Base-by-base conservation (phyloP, 1,284 basidiomycete genomes). In the Ustilago curta region DNA sequence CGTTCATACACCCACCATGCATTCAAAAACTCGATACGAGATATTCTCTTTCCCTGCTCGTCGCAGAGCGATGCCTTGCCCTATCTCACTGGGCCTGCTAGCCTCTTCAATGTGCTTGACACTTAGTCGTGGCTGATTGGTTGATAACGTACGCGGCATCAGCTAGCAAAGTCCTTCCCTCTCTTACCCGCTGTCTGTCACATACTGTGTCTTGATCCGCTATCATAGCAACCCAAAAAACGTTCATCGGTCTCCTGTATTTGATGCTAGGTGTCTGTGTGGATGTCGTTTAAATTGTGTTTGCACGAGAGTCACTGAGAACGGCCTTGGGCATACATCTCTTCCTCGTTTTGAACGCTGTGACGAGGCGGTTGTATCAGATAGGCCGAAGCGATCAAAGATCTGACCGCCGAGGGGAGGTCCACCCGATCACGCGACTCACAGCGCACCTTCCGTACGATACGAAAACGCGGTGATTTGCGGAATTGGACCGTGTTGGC, bases 11-110 rank as follows among this genome's bases (percentile, higher is more conserved):
- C 18, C n/a, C 48, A 55, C 39, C 59, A 62, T 57, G 62, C 68
- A 70, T 65, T 31, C 57, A 60, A 65, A 70, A 70, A 70, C 68
- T 65, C 62, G 25, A 45, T 44, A 45, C 31, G 62, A 61, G 68
- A 65, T 32, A 21, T 51, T 9, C 43, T 58, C 45, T 58, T 53
- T 14, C 45, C 23, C 48, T 60, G 64, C 53, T 59, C 42, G 48
- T 47, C 56, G 51, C 19, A 19, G n/a, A 51, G 63, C 57, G 63
- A 59, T n/a, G 44, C 47, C 59, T 54, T 27, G 44, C 47, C 50
- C 63, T 12, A 25, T 21, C 25, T 44, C 59, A 53, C 43, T 39
- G 42, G 49, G 48, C 49, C 40, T 57, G 60, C 19, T 50, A 58
- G 67, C 48, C 47, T 47, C 51, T 43, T 48, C 31, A 6, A 44